Evolutionary conservation across 1,284 basidiomycete species (phyloP), one percentile per base, ranked within the genome.

Genomic region (Afroboletus lepidellus): DNA sequence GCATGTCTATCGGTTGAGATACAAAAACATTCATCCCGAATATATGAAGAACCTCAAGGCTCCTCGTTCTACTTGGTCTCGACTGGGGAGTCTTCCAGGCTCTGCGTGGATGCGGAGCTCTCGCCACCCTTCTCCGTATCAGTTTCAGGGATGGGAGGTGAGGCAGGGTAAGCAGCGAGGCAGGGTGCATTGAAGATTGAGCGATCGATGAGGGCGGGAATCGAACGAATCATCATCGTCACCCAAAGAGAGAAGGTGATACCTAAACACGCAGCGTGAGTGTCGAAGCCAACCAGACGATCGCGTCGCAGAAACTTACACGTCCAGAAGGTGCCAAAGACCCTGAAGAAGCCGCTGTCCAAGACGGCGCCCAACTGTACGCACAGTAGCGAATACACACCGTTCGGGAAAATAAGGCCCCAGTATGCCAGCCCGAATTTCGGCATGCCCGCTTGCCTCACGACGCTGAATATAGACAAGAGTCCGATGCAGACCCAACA

Each of bases 331-430:
- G 72, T 37, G 60, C 80, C 56, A 70, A 69, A 60, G 8, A 74
- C 69, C 16, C 65, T 69, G 66, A 81, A 79, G 38, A 75, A 74
- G 5, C 52, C 39, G 30, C 78, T 79, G 46, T 77, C 67, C 33
- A 82, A 67, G 45, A 79, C 74, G 9, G 53, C 67, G 7, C 73
- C 75, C 8, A 82, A 66, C 41, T 75, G 69, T 8, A 77, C 72
- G 2, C 77, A 76, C 16, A 79, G 64, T 3, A 77, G 61, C 3
- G 77, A 73, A 50, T 74, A 80, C 3, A 77, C 76, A 23, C 77
- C 72, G 57, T 77, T 78, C 32, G 77, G 77, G 67, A 80, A 80
- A 60, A 79, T 67, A 46, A 79, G 64, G 12, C 77, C 77, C 77
- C 77, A 80, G 57, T 74, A 78, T 1, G 72, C 64, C 50, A 79